Base-by-base conservation (phyloP, 2,329 filamentous ascomycete genomes). In the Boeremia exigua region DNA sequence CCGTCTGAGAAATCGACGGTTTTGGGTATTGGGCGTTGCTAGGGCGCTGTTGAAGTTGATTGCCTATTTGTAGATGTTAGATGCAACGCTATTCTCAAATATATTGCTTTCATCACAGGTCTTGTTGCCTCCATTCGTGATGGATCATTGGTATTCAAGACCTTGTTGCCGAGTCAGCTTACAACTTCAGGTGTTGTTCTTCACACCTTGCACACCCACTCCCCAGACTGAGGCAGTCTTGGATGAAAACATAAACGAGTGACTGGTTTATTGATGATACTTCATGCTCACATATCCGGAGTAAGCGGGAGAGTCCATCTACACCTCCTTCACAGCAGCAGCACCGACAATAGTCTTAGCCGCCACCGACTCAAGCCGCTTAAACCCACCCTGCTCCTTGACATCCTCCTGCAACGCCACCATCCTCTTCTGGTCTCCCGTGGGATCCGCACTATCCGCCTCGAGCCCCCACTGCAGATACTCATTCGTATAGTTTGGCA, bases 371-470 rank as follows among this genome's bases (percentile, higher is more conserved):
- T 56, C 53, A 5, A 56, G 32, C 11, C 53, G 36, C 53, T 51
- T 80, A 75, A 88, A 92, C 2, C 89, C 89, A 38, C 89, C 89
- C 36, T 83, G 77, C 37, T 74, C 75, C 44, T 87, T 86, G 60
- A 92, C 84, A 52, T 85, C 80, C 75, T 87, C 81, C 80, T 92
- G 89, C 66, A 92, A 76, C 64, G 81, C 80, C 3, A 81, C 85
- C 86, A 92, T 92, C 34, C 83, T 82, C 83, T 88, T 89, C 84
- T 92, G 89, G 66, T 92, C 89, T 10, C 86, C 88, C 1, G 77
- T 81, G 0, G 89, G 89, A 72, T 92, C 88, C 37, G 75, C 72
- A 0, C 87, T 88, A 46, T 91, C 89, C 0, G 73, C 79, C 33
- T 86, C 86, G 7, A 91, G 79, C 1, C 75, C 68, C 89, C 89